Base-by-base conservation (phyloP, 768 basidiomycete genomes). In the Paxillus ammoniavirescens region DNA sequence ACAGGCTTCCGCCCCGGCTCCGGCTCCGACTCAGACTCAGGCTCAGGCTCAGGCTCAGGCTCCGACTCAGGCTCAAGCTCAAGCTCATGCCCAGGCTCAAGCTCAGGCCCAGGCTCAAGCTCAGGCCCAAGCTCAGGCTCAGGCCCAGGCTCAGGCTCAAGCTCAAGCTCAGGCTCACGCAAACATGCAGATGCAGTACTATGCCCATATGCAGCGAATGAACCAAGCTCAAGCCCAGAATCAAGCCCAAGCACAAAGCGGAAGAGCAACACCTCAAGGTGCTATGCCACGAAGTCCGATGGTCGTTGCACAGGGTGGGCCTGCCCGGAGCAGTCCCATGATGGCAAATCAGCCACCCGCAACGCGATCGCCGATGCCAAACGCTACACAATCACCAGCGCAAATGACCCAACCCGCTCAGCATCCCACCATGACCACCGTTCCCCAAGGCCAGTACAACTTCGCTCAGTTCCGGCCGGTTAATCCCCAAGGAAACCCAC, bases 241-340 rank as follows among this genome's bases (percentile, higher is more conserved):
- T 4, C 66, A 66, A 17, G 49, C 50, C 41, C 66, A 61, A 47
- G 46, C 50, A 37, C 62, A 70, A 50, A 60, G 62, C 44, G 70
- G 68, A 8, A 64, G 71, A 42, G 55, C 60, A 17, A 73, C 72
- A 9, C 67, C 64, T 4, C 72, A 54, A 49, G 59, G 61, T 14
- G 49, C 30, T 31, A 42, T 56, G 31, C 48, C 56, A 2, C 59
- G 59, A 38, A 61, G 53, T 17, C 60, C 57, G 8, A 57, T 62
- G 56, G 46, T 49, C n/a, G 17, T 28, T 28, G 45, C 37, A 46
- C 57, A 49, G 52, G 42, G 40, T 8, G 46, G 23, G 38, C 49
- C 63, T 54, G 12, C 63, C 23, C 70, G 75, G 10, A 67, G 56
- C 41, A 77, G 76, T 49, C 78, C 78, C 0, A 59, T 72, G 55